A percentile compares a stretch with the other conserved stretches of the same genome.
These are phyloP conservation scores for Syzygium jambos DNA, from an alignment of 345 rosid genomes.

Conservation along the genomic window DNA sequence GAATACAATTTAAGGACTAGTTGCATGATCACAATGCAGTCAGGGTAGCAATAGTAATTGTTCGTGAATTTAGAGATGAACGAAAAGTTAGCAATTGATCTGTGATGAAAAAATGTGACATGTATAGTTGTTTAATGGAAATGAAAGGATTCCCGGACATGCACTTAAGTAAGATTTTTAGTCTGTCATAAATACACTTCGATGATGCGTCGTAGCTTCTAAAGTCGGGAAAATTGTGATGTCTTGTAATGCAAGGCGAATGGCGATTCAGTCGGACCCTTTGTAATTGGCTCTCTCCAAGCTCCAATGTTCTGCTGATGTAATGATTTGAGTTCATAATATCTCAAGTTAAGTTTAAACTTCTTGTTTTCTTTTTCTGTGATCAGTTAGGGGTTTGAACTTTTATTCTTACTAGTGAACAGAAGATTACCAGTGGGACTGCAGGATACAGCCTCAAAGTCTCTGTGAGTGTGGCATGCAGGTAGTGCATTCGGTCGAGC, in stretches of 20 bases:
- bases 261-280: neutral
- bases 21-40: neutral
- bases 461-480: conserved; percentile 72
- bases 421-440: conserved; percentile 46
- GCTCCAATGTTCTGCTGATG: neutral
- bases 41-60: neutral
- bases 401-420: neutral
- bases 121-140: neutral
- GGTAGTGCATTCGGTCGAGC: conserved; percentile 64
- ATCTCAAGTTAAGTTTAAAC: neutral
- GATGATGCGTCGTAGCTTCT: neutral
- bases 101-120: neutral
- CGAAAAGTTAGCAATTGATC: neutral
- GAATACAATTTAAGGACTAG: too few species aligned
- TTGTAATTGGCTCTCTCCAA: neutral
- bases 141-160: neutral
- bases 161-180: neutral
- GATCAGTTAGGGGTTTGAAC: neutral
- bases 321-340: neutral
- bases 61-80: neutral
- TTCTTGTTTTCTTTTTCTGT: neutral
- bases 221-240: neutral
- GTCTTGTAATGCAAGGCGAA: neutral
- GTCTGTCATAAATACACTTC: neutral
- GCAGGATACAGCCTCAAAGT: conserved; percentile 66